These are phyloP conservation scores for Solanum chilense DNA, from an alignment of 257 asterid genomes.

Conservation along the genomic window DNA sequence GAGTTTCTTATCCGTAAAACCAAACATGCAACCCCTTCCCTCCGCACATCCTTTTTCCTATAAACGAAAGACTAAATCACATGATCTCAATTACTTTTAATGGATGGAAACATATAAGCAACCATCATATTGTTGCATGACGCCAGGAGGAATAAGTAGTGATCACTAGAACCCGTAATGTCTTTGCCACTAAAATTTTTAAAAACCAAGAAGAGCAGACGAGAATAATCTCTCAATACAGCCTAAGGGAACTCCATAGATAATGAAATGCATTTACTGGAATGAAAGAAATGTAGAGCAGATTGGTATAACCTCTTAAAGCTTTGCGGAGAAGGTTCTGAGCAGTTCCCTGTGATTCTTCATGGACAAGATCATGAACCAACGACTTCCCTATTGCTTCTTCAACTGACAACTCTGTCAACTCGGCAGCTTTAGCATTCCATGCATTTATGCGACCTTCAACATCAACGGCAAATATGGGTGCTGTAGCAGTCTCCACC, in stretches of 20 bases:
- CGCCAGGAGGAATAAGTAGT: background rate
- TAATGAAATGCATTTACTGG: background rate
- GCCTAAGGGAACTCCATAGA: background rate
- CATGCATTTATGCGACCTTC: conserved; percentile 46
- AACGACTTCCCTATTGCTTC: conserved; percentile 59
- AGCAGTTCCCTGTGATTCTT: conserved; percentile 48
- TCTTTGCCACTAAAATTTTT: background rate
- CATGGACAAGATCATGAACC: conserved; percentile 51
- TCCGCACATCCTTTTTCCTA: background rate
- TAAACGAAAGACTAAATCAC: background rate
- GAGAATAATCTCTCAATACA: background rate
- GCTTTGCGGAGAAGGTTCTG: conserved; percentile 50
- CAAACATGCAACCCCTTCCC: background rate
- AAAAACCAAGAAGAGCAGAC: background rate
- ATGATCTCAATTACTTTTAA: background rate
- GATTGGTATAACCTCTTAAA: conserved; percentile 38
- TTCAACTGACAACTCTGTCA: conserved; percentile 42
- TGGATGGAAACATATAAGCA: background rate
- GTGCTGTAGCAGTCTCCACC: conserved; percentile 58
- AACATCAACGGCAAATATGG: conserved; percentile 45
- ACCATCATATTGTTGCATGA: background rate
- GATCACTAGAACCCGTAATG: background rate
- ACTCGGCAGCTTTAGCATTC: conserved; percentile 13
- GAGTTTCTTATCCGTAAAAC: background rate
- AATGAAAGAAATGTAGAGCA: background rate